These are phyloP conservation scores for Trifolium fragiferum DNA, from an alignment of 306 rosid species.

Conservation along the genomic window DNA sequence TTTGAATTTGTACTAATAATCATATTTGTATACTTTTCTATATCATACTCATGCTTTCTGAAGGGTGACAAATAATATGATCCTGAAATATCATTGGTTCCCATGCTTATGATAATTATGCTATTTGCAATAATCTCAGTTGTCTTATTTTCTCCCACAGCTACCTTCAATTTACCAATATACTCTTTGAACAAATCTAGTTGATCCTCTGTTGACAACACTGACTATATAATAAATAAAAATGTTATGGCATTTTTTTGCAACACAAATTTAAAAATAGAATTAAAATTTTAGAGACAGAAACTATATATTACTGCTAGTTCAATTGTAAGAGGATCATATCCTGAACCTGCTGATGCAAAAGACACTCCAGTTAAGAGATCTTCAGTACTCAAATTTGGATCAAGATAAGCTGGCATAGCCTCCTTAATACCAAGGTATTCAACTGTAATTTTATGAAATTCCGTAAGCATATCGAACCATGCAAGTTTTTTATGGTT, in stretches of 20 bases:
- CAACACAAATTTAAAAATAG: not conserved
- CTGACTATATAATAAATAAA: slow-evolving; percentile 13
- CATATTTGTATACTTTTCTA: slow-evolving; percentile 27
- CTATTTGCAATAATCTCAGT: slow-evolving; percentile 20
- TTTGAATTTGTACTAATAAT: slow-evolving; percentile 1
- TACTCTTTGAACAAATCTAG: slow-evolving; percentile 43
- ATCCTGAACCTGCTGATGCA: slow-evolving; percentile 55
- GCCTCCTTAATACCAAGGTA: slow-evolving; percentile 43
- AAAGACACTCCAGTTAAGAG: slow-evolving; percentile 54
- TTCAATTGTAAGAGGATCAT: slow-evolving; percentile 46
- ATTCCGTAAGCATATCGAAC: slow-evolving; percentile 13
- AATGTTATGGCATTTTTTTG: not conserved
- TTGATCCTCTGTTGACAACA: slow-evolving; percentile 40
- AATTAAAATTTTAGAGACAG: not conserved
- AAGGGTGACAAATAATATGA: slow-evolving; percentile 37
- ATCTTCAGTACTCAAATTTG: slow-evolving; percentile 43
- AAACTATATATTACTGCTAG: slow-evolving; percentile 34
- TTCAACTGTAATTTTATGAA: slow-evolving; percentile 42
- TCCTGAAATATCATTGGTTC: slow-evolving; percentile 42
- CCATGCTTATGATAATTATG: slow-evolving; percentile 27
- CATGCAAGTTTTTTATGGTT: not conserved
- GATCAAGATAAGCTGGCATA: slow-evolving; percentile 54
- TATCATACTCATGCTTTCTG: slow-evolving; percentile 20
- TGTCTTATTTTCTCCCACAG: slow-evolving; percentile 40
- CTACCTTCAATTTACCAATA: slow-evolving; percentile 28